Percentiles rank a stretch among this genome's conserved stretches.
Evolutionary conservation across 2,329 filamentous ascomycete species (phyloP).

Genomic region (Aspergillus aculeatus): DNA sequence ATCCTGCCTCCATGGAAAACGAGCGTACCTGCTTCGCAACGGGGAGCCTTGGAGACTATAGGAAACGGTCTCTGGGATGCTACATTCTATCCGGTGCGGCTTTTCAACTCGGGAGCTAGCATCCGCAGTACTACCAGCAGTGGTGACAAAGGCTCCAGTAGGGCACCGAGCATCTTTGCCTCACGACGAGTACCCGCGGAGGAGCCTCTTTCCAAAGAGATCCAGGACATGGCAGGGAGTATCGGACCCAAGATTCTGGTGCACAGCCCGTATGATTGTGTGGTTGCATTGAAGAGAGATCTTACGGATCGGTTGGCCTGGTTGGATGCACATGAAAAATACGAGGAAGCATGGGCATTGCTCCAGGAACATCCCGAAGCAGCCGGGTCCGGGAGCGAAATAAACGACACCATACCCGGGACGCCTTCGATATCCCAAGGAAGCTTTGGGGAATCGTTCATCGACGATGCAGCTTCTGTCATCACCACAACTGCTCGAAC

Average conservation of each 20-base stretch:
- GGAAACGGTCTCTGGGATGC: conserved; percentile 81
- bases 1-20: conserved; percentile 75
- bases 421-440: conserved; percentile 37
- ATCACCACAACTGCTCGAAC: conserved; percentile 60
- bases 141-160: conserved; percentile 58
- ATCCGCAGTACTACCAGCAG: conserved; percentile 58
- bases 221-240: conserved; percentile 51
- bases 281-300: conserved; percentile 86
- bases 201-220: conserved; percentile 38
- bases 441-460: conserved; percentile 66
- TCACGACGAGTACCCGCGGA: conserved; percentile 52
- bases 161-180: conserved; percentile 51
- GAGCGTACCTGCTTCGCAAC: conserved; percentile 62
- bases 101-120: conserved; percentile 86
- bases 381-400: conserved; percentile 43
- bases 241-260: conserved; percentile 82
- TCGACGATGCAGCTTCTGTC: conserved; percentile 63
- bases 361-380: conserved; percentile 83
- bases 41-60: conserved; percentile 73
- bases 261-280: conserved; percentile 93
- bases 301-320: conserved; percentile 80
- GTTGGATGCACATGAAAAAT: conserved; percentile 78
- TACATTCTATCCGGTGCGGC: conserved; percentile 78
- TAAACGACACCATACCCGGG: conserved; percentile 32
- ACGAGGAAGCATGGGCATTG: conserved; percentile 83